A percentile compares a stretch with the other conserved stretches of the same genome.
Conservation (phyloP, 2,329 filamentous ascomycete species). For the Ascochyta viciae-villosae region DNA sequence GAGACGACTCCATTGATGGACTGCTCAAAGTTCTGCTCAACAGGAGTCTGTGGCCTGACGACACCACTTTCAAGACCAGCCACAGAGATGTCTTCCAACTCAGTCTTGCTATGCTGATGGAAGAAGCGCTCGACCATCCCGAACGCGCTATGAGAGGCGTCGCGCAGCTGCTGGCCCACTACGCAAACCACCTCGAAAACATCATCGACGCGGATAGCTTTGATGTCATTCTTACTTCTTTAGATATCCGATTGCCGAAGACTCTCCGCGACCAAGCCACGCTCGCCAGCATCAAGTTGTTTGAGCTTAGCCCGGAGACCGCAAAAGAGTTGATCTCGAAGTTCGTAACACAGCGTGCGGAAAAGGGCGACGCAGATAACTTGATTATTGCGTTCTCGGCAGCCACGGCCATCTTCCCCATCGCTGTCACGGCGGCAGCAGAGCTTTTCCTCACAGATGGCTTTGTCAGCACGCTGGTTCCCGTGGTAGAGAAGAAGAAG, state of each 20-base stretch:
- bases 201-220: slow-evolving; percentile 77
- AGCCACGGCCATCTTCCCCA: slow-evolving; percentile 85
- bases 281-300: slow-evolving; percentile 80
- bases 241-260: slow-evolving; percentile 81
- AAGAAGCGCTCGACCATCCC: slow-evolving; percentile 79
- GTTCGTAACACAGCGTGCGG: slow-evolving; percentile 76
- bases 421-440: slow-evolving; percentile 77
- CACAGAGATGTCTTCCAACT: slow-evolving; percentile 72
- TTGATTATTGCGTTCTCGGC: slow-evolving; percentile 92
- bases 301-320: slow-evolving; percentile 76
- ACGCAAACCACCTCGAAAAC: slow-evolving; percentile 61
- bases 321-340: slow-evolving; percentile 73
- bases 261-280: slow-evolving; percentile 81
- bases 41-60: slow-evolving; percentile 50
- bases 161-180: slow-evolving; percentile 63
- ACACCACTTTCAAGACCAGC: slow-evolving; percentile 54
- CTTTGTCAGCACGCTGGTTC: slow-evolving; percentile 78
- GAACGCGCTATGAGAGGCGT: slow-evolving; percentile 68
- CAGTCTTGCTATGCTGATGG: slow-evolving; percentile 87
- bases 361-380: slow-evolving; percentile 82
- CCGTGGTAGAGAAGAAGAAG: slow-evolving; percentile 81
- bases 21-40: slow-evolving; percentile 54
- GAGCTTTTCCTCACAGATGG: slow-evolving; percentile 86
- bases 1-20: slow-evolving; percentile 55
- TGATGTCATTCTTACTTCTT: slow-evolving; percentile 83